Conservation (phyloP, 2,329 filamentous ascomycete species). For the Dichotomopilus funicola region DNA sequence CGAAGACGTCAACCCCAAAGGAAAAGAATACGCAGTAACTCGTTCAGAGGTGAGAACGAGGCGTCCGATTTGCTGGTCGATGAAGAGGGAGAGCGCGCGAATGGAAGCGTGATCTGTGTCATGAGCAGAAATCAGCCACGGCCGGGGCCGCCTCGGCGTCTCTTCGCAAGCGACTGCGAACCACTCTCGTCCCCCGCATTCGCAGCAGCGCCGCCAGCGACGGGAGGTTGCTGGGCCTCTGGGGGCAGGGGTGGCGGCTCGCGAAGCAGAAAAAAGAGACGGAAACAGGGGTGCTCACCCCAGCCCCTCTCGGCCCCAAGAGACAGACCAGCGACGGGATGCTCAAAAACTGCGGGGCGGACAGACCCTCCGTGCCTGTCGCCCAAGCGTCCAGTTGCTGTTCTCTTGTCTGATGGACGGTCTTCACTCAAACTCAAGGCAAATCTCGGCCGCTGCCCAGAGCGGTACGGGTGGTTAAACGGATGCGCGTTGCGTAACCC, state of each 20-base stretch:
- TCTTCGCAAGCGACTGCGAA: slow-evolving; percentile 22
- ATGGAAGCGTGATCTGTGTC: slow-evolving; percentile 6
- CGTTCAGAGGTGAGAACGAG: not conserved
- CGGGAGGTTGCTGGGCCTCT: slow-evolving; percentile 12
- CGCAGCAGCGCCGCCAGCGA: slow-evolving; percentile 3
- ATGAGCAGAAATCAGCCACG: slow-evolving; percentile 25
- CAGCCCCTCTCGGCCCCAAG: not conserved
- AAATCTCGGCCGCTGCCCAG: slow-evolving; percentile 5
- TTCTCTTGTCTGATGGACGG: slow-evolving; percentile 1
- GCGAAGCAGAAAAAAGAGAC: slow-evolving; percentile 11
- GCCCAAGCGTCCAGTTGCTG: no score
- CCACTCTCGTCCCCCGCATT: slow-evolving; percentile 18
- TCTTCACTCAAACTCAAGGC: not conserved
- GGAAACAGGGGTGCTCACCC: slow-evolving; percentile 3
- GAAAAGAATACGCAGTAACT: not conserved
- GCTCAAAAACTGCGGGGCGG: no score
- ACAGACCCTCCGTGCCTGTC: no score
- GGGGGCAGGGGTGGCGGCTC: slow-evolving; percentile 10
- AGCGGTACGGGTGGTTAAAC: not conserved
- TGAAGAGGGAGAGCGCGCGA: no score
- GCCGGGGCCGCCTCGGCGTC: slow-evolving; percentile 28
- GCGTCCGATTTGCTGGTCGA: no score
- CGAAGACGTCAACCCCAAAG: not conserved
- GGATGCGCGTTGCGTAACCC: not conserved
- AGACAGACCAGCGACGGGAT: no score